Conservation (phyloP, 2,329 filamentous ascomycete genomes). For the Exophiala xenobiotica region DNA sequence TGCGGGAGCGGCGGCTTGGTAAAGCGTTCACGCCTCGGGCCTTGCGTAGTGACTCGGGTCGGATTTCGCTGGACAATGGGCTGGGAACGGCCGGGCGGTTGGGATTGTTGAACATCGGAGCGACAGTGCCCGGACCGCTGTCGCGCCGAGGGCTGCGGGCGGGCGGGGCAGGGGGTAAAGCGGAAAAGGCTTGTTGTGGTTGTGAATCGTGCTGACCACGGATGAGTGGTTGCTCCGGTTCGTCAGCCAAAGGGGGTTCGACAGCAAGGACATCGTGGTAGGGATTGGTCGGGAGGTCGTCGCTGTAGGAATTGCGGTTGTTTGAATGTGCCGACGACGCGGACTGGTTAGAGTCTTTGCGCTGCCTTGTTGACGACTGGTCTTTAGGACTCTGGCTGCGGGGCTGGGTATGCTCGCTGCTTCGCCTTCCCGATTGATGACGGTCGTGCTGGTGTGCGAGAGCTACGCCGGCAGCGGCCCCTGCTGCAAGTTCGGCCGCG, state of each 20-base stretch:
- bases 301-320: slow-evolving; percentile 6
- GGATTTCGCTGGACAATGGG: slow-evolving; percentile 23
- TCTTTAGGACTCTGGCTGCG: slow-evolving; percentile 1
- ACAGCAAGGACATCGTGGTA: not conserved
- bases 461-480: slow-evolving; percentile 10
- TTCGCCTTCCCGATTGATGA: slow-evolving; percentile 13
- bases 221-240: not conserved
- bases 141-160: slow-evolving; percentile 16
- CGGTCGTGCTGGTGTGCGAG: slow-evolving; percentile 10
- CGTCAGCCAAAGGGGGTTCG: not conserved
- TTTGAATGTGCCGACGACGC: slow-evolving; percentile 1
- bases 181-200: not conserved
- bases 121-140: slow-evolving; percentile 18
- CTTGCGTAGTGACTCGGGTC: slow-evolving; percentile 6
- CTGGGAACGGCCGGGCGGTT: slow-evolving; percentile 22
- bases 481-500: slow-evolving; percentile 11
- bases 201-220: not conserved
- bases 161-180: slow-evolving; percentile 7
- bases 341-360: slow-evolving; percentile 5
- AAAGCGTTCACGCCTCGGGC: not conserved
- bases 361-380: not conserved
- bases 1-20: not conserved
- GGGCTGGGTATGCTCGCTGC: slow-evolving; percentile 8
- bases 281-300: slow-evolving; percentile 1
- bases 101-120: slow-evolving; percentile 12